phyloP scores from a whole-genome alignment of 1,139 yeast genomes.

The Debaryomyces sp. region DNA sequence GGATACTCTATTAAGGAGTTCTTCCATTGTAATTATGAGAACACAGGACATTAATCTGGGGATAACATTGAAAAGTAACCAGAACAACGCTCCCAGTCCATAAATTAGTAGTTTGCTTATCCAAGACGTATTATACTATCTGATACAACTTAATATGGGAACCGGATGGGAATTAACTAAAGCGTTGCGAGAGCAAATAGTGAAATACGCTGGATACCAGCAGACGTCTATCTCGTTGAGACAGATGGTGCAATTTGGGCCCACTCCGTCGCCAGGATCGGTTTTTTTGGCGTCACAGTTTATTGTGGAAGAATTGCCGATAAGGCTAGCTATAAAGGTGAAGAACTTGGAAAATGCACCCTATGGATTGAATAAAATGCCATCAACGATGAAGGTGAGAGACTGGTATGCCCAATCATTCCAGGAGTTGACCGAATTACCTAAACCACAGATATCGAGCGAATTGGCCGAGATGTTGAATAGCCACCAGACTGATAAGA shows the following conservation, averaged over 20 bases:
- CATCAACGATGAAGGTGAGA: slow-evolving; percentile 73
- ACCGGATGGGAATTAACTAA: slow-evolving; percentile 51
- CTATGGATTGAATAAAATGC: slow-evolving; percentile 69
- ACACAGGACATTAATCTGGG: slow-evolving; percentile 6
- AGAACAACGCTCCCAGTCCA: not conserved
- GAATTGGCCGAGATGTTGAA: slow-evolving; percentile 40
- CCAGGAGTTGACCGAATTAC: slow-evolving; percentile 69
- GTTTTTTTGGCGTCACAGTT: slow-evolving; percentile 83
- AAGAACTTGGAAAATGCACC: slow-evolving; percentile 84
- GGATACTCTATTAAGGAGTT: not conserved
- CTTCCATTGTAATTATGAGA: not conserved
- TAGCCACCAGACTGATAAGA: not conserved
- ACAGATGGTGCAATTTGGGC: slow-evolving; percentile 94
- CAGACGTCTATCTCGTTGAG: slow-evolving; percentile 84
- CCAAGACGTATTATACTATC: not conserved
- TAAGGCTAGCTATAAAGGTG: slow-evolving; percentile 82
- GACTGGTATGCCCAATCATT: slow-evolving; percentile 94
- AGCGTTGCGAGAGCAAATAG: slow-evolving; percentile 41
- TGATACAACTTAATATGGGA: slow-evolving; percentile 30
- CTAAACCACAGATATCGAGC: slow-evolving; percentile 49
- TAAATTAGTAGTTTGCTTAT: not conserved
- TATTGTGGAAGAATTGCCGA: slow-evolving; percentile 85
- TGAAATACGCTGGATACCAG: slow-evolving; percentile 67
- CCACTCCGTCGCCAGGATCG: slow-evolving; percentile 74
- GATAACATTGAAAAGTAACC: not conserved